Base-by-base conservation (phyloP, 164 flowering plant species). In the Magnolia changhungtana region DNA sequence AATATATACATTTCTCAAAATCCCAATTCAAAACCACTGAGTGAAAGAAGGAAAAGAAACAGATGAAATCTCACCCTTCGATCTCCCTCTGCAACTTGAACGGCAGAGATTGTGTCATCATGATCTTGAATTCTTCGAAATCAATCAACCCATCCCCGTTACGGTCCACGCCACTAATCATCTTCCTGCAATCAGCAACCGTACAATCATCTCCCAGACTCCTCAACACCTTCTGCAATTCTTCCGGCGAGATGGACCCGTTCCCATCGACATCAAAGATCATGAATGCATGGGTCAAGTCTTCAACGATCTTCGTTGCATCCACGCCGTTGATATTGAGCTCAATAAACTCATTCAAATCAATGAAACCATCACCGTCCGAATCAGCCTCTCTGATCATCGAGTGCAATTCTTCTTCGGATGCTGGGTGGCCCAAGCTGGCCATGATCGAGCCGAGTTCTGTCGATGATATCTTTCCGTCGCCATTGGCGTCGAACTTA, bases 281-380 rank as follows among this genome's bases (percentile, higher is more conserved):
- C n/a, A 85, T 71, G 85, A 93, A 93, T 0, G 98, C 98, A 63
- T 87, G 85, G 84, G 52, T 81, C 37, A 93, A 74, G 71, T 82
- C 87, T 81, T 79, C 85, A 51, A 85, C 6, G 9, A 75, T 85
- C 78, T 86, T 88, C 14, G 51, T 80, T 1, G 86, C 59, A 63
- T 88, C 92, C 6, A 87, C 80, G 8, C 89, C 90, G 59, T 81
- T 84, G 10, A 88, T 87, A 85, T 88, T 90, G 13, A 93, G 72
- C 70, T 88, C 95, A 24, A 90, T 82, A 73, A 93, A 93, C 80
- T 93, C 94, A 4, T 78, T 61, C 55, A 93, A 61, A 29, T 88
- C 85, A 58, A 91, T 90, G 89, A 64, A 84, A 7, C 96, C 98
- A 74, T 93, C 98, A 3, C 98, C 94, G 77, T 93, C 93, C 1